Base-by-base conservation (phyloP, 2,329 filamentous ascomycete species). In the Cercospora sp. region DNA sequence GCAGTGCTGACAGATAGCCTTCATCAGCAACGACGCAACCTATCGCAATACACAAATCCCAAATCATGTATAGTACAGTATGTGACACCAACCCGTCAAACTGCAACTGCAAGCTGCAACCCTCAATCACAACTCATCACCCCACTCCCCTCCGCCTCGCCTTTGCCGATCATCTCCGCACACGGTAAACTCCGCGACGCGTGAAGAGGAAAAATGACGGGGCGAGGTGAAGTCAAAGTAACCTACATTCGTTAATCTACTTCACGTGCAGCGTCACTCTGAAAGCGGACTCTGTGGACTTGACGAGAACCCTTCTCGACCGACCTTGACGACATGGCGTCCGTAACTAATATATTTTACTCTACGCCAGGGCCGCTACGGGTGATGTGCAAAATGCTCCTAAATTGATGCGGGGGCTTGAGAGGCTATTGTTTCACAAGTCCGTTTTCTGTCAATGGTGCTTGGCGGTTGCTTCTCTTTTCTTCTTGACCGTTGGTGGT, bases 221-320 rank as follows among this genome's bases (percentile, higher is more conserved):
- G 49, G 49, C 49, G 45, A 55, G 51, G 61, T 63, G 61, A 63
- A 40, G 61, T 63, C 45, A 37, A 63, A 63, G 61, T 55, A 63
- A 30, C n/a, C 28, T 63, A 51, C 61, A 34, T 24, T 30, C 21
- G 24, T 55, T 28, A 37, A 55, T 63, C 30, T 55, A 63, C 30
- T 40, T 63, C 61, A 63, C 61, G 49, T 55, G 61, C 28, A 32
- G 43, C 24, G 60, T 21, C 30, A 28, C 16, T 30, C 28, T 10
- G 3, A 16, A 6, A 7, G 2, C n/a, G 28, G 28, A 28, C 28
- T 28, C 28, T 7, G 5, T 28, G 28, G 28, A 13, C 28, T 55
- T 21, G 49, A 26, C 7, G 13, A 3, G n/a, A 30, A 10, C 2
- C 16, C n/a, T 24, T 43, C 12, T 1, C n/a, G 45, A 24, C n/a